phyloP scores from a whole-genome alignment of 495 filamentous ascomycete genomes.

The Chaetomium tenue region DNA sequence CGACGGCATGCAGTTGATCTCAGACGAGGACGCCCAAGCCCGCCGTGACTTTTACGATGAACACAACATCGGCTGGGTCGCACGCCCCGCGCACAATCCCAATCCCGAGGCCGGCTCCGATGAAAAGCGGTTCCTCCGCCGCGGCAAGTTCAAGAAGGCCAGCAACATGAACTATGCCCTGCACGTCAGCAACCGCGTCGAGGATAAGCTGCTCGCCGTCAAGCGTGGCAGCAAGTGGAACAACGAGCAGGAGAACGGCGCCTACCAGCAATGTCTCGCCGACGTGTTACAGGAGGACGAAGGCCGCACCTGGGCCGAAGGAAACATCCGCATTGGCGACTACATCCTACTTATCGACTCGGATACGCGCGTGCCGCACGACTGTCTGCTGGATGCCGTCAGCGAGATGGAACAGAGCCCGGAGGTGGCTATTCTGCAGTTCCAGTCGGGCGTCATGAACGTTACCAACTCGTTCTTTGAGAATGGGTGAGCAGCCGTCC shows the following conservation, averaged over 20 bases:
- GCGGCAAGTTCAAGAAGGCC: conserved; percentile 72
- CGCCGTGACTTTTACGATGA: conserved; percentile 68
- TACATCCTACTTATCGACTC: conserved; percentile 77
- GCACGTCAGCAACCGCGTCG: conserved; percentile 57
- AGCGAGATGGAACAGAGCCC: conserved; percentile 79
- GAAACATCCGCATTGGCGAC: conserved; percentile 75
- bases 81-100: conserved; percentile 60
- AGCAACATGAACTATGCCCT: conserved; percentile 84
- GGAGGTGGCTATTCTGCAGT: conserved; percentile 78
- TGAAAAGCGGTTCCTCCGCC: conserved; percentile 60
- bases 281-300: conserved; percentile 62
- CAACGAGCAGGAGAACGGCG: conserved; percentile 56
- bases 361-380: conserved; percentile 70
- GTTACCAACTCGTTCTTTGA: conserved; percentile 71
- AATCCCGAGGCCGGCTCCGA: conserved; percentile 40
- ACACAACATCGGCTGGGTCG: conserved; percentile 78
- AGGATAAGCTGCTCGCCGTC: conserved; percentile 61
- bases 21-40: conserved; percentile 61
- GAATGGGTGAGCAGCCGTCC: conserved; percentile 42
- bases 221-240: conserved; percentile 52
- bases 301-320: conserved; percentile 74
- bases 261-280: conserved; percentile 64
- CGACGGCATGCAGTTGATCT: conserved; percentile 69
- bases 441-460: conserved; percentile 79
- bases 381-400: conserved; percentile 74